Conservation (phyloP, 768 basidiomycete genomes). For the Leccinum subtestaceum region DNA sequence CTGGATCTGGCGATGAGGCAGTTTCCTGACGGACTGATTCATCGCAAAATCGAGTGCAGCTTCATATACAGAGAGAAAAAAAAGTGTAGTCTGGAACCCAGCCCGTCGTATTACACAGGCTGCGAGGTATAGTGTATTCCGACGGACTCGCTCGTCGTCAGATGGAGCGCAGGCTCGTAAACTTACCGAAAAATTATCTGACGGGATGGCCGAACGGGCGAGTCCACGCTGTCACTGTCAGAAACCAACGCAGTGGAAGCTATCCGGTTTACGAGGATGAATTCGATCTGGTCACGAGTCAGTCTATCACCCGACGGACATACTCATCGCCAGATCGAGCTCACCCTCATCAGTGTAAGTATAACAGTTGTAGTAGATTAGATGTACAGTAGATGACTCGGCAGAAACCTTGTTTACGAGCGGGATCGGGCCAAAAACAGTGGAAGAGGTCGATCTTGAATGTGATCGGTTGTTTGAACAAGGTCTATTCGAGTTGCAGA, state of each 20-base stretch:
- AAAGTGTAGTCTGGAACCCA: no score
- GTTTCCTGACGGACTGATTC: not conserved
- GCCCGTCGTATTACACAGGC: no score
- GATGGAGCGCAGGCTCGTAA: no score
- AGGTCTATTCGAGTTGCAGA: no score
- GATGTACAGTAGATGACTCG: not conserved
- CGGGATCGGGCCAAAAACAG: not conserved
- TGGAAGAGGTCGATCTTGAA: not conserved
- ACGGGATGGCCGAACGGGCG: not conserved
- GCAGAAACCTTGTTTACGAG: not conserved
- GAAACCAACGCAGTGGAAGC: not conserved
- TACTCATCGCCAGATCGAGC: not conserved
- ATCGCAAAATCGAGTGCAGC: not conserved
- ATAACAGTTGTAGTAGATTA: not conserved
- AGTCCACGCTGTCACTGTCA: not conserved
- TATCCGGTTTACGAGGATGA: not conserved
- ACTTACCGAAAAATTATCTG: no score
- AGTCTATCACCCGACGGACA: not conserved
- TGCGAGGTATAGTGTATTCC: no score
- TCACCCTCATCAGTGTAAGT: not conserved
- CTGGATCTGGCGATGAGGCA: not conserved
- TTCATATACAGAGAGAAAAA: not conserved
- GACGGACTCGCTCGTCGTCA: no score
- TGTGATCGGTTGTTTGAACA: not conserved
- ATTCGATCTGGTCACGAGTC: not conserved